These are phyloP conservation scores for Protomyces lactucae-debilis DNA, from an alignment of 1,139 yeast species.

Conservation along the genomic window DNA sequence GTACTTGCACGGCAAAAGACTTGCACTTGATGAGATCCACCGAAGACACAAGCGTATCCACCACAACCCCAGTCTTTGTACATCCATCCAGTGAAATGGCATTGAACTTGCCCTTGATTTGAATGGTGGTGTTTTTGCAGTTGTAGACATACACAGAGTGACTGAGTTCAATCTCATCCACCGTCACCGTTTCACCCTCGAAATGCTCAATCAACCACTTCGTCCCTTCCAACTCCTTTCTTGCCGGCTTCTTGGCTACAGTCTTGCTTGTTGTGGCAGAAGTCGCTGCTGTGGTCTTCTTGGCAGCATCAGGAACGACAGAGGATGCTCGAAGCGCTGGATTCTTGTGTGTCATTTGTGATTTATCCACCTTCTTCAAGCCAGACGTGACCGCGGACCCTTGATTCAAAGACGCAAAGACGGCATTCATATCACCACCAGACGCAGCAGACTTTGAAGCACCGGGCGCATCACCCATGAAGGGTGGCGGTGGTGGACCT, in stretches of 20 bases:
- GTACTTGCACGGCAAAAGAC: slow-evolving; percentile 78
- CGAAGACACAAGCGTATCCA: slow-evolving; percentile 82
- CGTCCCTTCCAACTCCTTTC: slow-evolving; percentile 72
- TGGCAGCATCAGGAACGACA: slow-evolving; percentile 46
- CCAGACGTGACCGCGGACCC: slow-evolving; percentile 82
- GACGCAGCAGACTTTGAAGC: slow-evolving; percentile 35
- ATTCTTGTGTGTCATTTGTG: slow-evolving; percentile 92
- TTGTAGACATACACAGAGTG: slow-evolving; percentile 87
- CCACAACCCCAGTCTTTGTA: slow-evolving; percentile 64
- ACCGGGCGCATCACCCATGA: slow-evolving; percentile 45
- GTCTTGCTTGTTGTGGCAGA: slow-evolving; percentile 46
- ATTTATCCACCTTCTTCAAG: slow-evolving; percentile 84
- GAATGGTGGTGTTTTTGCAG: slow-evolving; percentile 67
- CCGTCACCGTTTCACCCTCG: slow-evolving; percentile 51
- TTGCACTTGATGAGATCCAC: slow-evolving; percentile 78
- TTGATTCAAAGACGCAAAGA: slow-evolving; percentile 81
- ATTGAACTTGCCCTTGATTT: slow-evolving; percentile 85
- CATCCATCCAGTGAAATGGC: slow-evolving; percentile 78
- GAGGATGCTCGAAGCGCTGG: slow-evolving; percentile 65
- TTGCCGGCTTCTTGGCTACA: slow-evolving; percentile 35
- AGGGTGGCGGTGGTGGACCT: slow-evolving; percentile 78
- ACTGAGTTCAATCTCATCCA: slow-evolving; percentile 72
- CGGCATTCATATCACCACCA: slow-evolving; percentile 71
- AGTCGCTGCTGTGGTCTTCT: slow-evolving; percentile 73
- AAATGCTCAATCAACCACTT: slow-evolving; percentile 86